Base-by-base conservation (phyloP, 2,329 filamentous ascomycete species). In the Pseudopithomyces chartarum region DNA sequence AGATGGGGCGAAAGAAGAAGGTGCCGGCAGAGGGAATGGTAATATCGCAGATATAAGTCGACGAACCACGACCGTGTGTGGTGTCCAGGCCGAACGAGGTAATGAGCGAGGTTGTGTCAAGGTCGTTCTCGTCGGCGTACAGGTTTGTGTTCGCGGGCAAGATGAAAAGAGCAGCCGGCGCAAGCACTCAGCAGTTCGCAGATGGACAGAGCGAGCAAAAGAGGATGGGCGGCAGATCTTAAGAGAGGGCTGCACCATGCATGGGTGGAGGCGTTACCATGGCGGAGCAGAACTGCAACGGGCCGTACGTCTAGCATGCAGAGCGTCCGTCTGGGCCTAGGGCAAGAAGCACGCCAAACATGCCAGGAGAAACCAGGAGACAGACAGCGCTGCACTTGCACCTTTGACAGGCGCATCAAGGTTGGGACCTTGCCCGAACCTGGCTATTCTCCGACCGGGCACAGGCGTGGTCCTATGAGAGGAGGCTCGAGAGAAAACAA, bases 221-320 rank as follows among this genome's bases (percentile, higher is more conserved):
- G 65, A 62, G 62, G 65, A 66, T 56, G 64, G 63, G 65, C 58
- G 65, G 59, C 53, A 58, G 66, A 62, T 66, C 48, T 69, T 72
- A 69, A 51, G 39, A 58, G 55, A 58, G 33, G 49, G 49, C 38
- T 47, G 54, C 49, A 50, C 48, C 57, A 55, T 42, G 47, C 34
- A 47, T 51, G 47, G 47, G 52, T 48, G 58, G 45, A 60, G 53
- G 50, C 57, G 56, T 54, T 55, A 54, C 53, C 45, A 56, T 67
- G 60, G 71, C 64, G 69, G 66, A 65, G 66, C 62, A 71, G 64
- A 63, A 69, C 71, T 76, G 73, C 73, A 75, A 74, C 73, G 73
- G 73, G 71, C 73, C 73, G 73, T 74, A 64, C 66, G 66, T 69
- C 57, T 66, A 64, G 59, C 68, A 70, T 68, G 66, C 66, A 65